phyloP scores from a whole-genome alignment of 306 rosid genomes.

The Acmispon strigosus region DNA sequence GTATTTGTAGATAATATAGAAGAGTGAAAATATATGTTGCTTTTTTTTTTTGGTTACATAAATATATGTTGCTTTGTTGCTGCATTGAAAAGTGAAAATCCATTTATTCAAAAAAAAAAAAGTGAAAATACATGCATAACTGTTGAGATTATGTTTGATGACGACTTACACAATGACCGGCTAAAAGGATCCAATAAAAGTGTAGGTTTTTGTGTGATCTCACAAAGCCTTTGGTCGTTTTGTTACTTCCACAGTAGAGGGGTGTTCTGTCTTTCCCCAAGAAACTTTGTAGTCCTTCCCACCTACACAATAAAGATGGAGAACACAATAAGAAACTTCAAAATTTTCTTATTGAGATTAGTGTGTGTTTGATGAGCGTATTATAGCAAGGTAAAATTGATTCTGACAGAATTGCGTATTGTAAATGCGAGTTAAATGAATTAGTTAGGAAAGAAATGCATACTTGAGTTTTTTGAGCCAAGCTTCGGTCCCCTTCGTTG shows the following conservation, averaged over 20 bases:
- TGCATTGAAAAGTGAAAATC: no score
- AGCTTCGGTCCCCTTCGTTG: conserved; percentile 87
- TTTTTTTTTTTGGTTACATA: no score
- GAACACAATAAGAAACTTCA: not conserved
- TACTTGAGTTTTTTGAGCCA: conserved; percentile 85
- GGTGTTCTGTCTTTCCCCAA: conserved; percentile 48
- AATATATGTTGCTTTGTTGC: no score
- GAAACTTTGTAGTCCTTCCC: conserved; percentile 67
- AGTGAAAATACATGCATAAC: no score
- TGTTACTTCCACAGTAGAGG: conserved; percentile 44
- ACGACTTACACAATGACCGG: conserved; percentile 93
- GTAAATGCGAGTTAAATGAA: no score
- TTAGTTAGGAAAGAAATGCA: not conserved
- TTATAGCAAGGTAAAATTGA: no score
- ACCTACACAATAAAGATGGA: conserved; percentile 25
- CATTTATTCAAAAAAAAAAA: no score
- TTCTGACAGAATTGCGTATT: no score
- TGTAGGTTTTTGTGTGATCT: conserved; percentile 61
- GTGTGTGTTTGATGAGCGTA: no score
- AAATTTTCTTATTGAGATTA: no score
- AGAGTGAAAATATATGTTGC: conserved; percentile 6
- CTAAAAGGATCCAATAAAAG: conserved; percentile 95
- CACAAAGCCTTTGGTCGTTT: conserved; percentile 53
- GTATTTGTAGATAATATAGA: not conserved
- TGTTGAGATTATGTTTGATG: conserved; percentile 2